A percentile compares a stretch with the other conserved stretches of the same genome.
These are phyloP conservation scores for Neurospora sp. DNA, from an alignment of 495 filamentous ascomycete species.

Conservation along the genomic window DNA sequence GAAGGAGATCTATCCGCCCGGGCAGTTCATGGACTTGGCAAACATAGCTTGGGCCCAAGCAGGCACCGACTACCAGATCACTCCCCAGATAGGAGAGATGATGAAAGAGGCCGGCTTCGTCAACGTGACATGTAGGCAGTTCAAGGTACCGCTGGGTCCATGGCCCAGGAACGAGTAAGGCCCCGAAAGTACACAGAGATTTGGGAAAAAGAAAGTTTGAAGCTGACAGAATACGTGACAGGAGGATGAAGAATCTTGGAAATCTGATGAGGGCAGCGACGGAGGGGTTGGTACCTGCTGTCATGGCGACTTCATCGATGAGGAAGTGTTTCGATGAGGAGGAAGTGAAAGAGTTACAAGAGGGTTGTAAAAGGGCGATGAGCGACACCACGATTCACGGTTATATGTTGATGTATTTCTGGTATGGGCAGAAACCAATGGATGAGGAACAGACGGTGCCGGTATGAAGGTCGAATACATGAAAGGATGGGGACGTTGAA, in stretches of 20 bases:
- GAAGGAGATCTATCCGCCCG: conserved; percentile 17
- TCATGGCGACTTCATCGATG: conserved; percentile 32
- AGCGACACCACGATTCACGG: conserved; percentile 40
- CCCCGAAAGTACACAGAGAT: background rate
- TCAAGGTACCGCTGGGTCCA: conserved; percentile 45
- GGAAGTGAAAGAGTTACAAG: conserved; percentile 44
- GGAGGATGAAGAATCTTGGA: conserved; percentile 20
- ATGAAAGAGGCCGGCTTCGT: conserved; percentile 47
- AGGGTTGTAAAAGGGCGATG: conserved; percentile 42
- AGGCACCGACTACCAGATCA: conserved; percentile 35
- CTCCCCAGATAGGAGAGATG: conserved; percentile 35
- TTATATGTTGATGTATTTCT: conserved; percentile 24
- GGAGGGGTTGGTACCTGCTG: conserved; percentile 37
- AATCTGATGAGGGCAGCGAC: conserved; percentile 23
- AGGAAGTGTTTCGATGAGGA: conserved; percentile 11
- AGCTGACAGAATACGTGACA: background rate
- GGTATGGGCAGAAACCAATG: conserved; percentile 23
- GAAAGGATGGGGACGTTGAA: background rate
- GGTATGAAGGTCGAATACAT: background rate
- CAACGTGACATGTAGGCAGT: conserved; percentile 40
- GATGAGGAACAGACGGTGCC: background rate
- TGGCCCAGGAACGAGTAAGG: conserved; percentile 38
- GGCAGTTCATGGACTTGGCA: conserved; percentile 17
- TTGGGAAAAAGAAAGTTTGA: background rate
- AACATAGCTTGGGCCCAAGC: conserved; percentile 14